Evolutionary conservation across 192 early-diverging fungal species (phyloP), one percentile per base, ranked within the genome.

Genomic region (Phycomyces blakesleeanus): DNA sequence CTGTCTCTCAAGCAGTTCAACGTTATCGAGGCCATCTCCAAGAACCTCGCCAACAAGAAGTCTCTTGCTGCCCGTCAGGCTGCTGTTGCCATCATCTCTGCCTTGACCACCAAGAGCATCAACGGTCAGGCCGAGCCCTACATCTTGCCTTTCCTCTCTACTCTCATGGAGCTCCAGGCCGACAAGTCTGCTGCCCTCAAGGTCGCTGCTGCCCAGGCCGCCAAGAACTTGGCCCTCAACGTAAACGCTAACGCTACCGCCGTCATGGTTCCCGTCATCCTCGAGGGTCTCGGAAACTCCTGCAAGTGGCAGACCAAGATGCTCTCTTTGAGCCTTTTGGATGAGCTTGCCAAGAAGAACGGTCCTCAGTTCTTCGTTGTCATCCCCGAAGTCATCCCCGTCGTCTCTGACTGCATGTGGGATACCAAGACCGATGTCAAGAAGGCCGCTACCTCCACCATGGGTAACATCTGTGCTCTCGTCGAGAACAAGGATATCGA

Each of bases 401-500:
- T 79, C 57, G 81, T 92, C 67, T 88, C 84, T 51, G 83, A 87
- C 63, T 80, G 79, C 57, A 89, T 92, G 83, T 89, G 88, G 84
- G 91, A 90, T 76, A 89, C 89, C 60, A 91, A 91, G 79, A 78
- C 85, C 50, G 87, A 89, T 67, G 85, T 88, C 60, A 72, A 72
- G 65, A 72, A 68, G 52, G 82, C 88, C 55, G 91, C 89, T 50
- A 81, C 76, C 25, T 65, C 76, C 56, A 74, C 83, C 69, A 90
- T 89, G 84, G 80, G 75, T 9, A 79, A 84, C 67, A 80, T 89
- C 66, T 88, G 85, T 78, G 78, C 72, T 51, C 75, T 87, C 38
- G 77, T 91, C 54, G 86, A 82, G 66, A 93, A 93, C 86, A 83
- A 83, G 75, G 91, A 93, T 76, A 82, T 91, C 67, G 81, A 85